Evolutionary conservation across 805 yeast species (phyloP).

Genomic region (Schwanniomyces sp.): DNA sequence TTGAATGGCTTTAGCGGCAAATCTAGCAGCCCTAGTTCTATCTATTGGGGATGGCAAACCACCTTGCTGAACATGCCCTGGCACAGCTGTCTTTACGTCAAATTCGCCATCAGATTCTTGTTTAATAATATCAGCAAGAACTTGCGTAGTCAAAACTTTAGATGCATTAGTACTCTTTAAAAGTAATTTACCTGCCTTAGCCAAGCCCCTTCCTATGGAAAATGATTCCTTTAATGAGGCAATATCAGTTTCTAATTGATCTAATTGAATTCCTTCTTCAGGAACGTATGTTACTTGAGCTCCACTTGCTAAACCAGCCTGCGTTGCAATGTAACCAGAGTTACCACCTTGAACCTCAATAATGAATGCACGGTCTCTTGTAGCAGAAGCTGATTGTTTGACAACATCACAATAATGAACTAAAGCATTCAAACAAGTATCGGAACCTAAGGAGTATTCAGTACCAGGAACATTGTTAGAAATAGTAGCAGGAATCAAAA

Average conservation of each 20-base stretch:
- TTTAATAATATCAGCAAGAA: constrained; percentile 79
- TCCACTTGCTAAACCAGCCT: constrained; percentile 81
- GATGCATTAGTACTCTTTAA: constrained; percentile 85
- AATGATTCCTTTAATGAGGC: constrained; percentile 66
- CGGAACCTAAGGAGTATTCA: constrained; percentile 92
- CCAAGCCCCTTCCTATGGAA: constrained; percentile 71
- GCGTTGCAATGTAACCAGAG: constrained; percentile 90
- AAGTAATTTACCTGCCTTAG: constrained; percentile 81
- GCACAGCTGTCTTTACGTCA: constrained; percentile 92
- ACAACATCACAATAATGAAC: constrained; percentile 93
- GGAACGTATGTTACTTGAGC: constrained; percentile 92
- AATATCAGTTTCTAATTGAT: constrained; percentile 74
- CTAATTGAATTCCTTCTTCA: constrained; percentile 71
- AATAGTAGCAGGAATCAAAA: constrained; percentile 90
- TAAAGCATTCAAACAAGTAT: constrained; percentile 90
- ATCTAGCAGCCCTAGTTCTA: constrained; percentile 83
- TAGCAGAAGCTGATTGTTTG: constrained; percentile 91
- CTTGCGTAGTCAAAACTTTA: constrained; percentile 74
- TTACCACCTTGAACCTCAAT: constrained; percentile 99
- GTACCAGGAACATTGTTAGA: constrained; percentile 99
- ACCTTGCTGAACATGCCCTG: constrained; percentile 99
- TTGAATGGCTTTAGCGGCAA: constrained; percentile 85
- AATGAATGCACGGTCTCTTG: constrained; percentile 91
- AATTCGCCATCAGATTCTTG: constrained; percentile 75
- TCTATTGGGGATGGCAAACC: constrained; percentile 94